Base-by-base conservation (phyloP, 345 rosid genomes). In the Citrus australasica region DNA sequence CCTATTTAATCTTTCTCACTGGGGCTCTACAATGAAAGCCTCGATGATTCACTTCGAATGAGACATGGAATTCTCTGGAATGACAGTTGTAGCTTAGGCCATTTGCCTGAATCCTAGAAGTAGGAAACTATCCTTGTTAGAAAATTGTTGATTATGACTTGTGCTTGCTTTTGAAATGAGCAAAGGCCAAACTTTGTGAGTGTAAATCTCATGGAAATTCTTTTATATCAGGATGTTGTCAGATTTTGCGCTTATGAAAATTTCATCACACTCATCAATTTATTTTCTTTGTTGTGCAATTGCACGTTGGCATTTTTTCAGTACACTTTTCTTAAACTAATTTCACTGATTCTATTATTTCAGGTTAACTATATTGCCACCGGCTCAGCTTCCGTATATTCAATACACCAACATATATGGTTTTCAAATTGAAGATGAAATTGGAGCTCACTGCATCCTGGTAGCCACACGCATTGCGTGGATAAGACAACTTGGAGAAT, bases 81-180 rank as follows among this genome's bases (percentile, higher is more conserved):
- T 76, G 65, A 58, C 40, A 30, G 30, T 28, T 33, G 42, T 25
- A 32, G 63, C 62, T 19, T 19, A 9, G 62, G 67, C 35, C 28
- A 22, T n/a, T 48, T 30, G 17, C 32, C 59, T 58, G 40, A 65
- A 71, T 65, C 62, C 79, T 40, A 53, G 68, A 75, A 67, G 83
- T 79, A 82, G 84, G 83, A 83, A 86, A 40, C 81, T 66, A 68
- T 86, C 82, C 69, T 58, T 86, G 78, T 83, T 79, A 51, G 68
- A 75, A 14, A 79, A 62, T 37, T 69, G 33, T 25, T 72, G 84
- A 86, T 75, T 82, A 51, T 25, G 79, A 82, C 81, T 66, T 75
- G 17, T 69, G 74, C 78, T 86, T 86, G 80, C 82, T 81, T 81
- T 62, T 32, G 67, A 71, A 76, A 56, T 62, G 79, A 64, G 85